Percentiles rank a stretch among this genome's conserved stretches.
Evolutionary conservation across 2,329 filamentous ascomycete genomes (phyloP).

Genomic region (Ophiostoma tasmaniense): DNA sequence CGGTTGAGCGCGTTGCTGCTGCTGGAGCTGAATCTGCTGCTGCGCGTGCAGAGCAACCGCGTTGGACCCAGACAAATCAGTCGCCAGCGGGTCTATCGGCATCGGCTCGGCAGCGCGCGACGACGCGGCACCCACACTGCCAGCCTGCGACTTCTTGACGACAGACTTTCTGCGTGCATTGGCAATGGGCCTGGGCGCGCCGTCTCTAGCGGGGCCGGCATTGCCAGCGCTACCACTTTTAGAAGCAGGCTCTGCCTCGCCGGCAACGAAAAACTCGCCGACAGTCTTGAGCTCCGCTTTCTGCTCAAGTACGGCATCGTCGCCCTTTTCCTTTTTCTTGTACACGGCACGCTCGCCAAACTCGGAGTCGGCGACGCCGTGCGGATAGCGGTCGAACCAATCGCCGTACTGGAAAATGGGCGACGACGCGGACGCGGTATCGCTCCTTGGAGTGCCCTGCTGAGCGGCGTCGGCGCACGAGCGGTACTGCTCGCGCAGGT

Average conservation of each 20-base stretch:
- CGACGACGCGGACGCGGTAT: slow-evolving; percentile 37
- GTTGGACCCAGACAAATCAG: slow-evolving; percentile 23
- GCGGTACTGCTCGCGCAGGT: slow-evolving; percentile 79
- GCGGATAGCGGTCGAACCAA: slow-evolving; percentile 93
- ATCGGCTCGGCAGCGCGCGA: not conserved
- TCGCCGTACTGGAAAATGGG: slow-evolving; percentile 91
- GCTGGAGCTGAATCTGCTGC: slow-evolving; percentile 30
- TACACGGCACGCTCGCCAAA: slow-evolving; percentile 66
- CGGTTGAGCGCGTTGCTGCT: slow-evolving; percentile 29
- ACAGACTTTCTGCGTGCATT: slow-evolving; percentile 32
- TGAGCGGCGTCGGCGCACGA: slow-evolving; percentile 73
- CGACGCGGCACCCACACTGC: not conserved
- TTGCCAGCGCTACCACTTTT: slow-evolving; percentile 11
- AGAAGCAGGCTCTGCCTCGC: slow-evolving; percentile 29
- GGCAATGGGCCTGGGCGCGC: not conserved
- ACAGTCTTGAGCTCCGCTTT: slow-evolving; percentile 84
- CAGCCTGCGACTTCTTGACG: slow-evolving; percentile 27
- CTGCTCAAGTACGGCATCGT: slow-evolving; percentile 83
- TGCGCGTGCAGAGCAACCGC: slow-evolving; percentile 22
- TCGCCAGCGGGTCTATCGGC: slow-evolving; percentile 27
- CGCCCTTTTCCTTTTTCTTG: slow-evolving; percentile 65
- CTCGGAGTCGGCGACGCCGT: slow-evolving; percentile 77
- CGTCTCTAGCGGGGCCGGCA: slow-evolving; percentile 15
- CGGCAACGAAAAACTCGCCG: slow-evolving; percentile 78
- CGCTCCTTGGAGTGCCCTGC: slow-evolving; percentile 46